phyloP scores from a whole-genome alignment of 371 early-diverging fungal species.

The Mucor saturninus region DNA sequence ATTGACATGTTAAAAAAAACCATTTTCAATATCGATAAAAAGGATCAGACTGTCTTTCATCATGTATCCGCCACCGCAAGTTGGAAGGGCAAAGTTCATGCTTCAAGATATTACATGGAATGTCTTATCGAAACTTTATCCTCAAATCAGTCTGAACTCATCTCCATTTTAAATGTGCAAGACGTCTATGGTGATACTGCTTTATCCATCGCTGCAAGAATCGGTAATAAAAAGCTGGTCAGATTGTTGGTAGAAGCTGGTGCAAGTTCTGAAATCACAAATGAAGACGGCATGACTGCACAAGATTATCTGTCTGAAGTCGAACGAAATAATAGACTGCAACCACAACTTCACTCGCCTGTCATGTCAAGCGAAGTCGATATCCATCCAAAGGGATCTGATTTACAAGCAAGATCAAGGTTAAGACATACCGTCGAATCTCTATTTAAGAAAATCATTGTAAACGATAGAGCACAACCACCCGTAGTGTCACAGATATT shows the following conservation, averaged over 20 bases:
- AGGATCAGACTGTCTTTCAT: constrained; percentile 86
- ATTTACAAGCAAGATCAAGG: constrained; percentile 27
- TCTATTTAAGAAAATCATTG: constrained; percentile 21
- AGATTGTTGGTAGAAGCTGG: constrained; percentile 81
- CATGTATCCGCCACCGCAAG: constrained; percentile 82
- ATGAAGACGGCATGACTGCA: constrained; percentile 76
- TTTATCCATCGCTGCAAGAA: constrained; percentile 82
- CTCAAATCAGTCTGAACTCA: constrained; percentile 52
- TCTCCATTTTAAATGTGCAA: constrained; percentile 75
- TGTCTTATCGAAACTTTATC: constrained; percentile 67
- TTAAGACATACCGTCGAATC: constrained; percentile 24
- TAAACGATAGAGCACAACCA: constrained; percentile 17
- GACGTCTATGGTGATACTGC: constrained; percentile 92
- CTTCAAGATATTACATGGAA: constrained; percentile 86
- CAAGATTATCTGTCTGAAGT: constrained; percentile 60
- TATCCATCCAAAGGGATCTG: constrained; percentile 23
- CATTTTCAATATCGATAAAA: constrained; percentile 74
- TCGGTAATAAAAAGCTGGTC: constrained; percentile 77
- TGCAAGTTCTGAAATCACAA: constrained; percentile 76
- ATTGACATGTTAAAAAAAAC: constrained; percentile 76
- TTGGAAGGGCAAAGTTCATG: constrained; percentile 69
- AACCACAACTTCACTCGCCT: constrained; percentile 19
- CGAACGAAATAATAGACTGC: constrained; percentile 27
- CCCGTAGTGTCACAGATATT: constrained; percentile 32
- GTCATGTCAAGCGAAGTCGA: not conserved